Percentiles rank a stretch among this genome's conserved stretches.
Evolutionary conservation across 2,329 filamentous ascomycete species (phyloP).

Genomic region (Teratosphaeria zuluensis): DNA sequence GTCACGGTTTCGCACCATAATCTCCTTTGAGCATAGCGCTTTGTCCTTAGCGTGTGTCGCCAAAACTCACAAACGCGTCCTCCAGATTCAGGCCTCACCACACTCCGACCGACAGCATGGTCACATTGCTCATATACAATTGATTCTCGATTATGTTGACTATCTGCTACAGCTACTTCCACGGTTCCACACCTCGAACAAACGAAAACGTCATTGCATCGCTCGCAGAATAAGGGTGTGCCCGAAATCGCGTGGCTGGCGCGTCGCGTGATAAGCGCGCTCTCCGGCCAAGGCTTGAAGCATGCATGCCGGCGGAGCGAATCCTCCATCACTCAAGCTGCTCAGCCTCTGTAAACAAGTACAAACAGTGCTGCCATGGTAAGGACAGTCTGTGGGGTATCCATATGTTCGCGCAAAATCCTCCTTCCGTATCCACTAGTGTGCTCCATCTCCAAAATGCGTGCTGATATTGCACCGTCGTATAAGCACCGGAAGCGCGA

Average conservation of each 20-base stretch:
- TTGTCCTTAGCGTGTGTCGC: not conserved
- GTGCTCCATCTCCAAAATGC: not conserved
- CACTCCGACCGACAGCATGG: not conserved
- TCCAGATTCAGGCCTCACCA: not conserved
- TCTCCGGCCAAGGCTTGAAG: not conserved
- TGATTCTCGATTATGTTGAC: not conserved
- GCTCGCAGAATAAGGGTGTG: not conserved
- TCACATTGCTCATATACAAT: not conserved
- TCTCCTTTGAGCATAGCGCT: not conserved
- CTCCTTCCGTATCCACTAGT: not conserved
- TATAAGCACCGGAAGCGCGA: not conserved
- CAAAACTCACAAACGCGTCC: not conserved
- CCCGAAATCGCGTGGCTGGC: not conserved
- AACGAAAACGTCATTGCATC: not conserved
- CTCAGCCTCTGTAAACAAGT: conserved; percentile 3
- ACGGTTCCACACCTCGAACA: not conserved
- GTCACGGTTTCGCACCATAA: not conserved
- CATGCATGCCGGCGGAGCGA: not conserved
- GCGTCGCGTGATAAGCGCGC: not conserved
- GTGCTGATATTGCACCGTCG: not conserved
- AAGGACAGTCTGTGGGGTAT: conserved; percentile 4
- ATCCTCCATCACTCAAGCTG: not conserved
- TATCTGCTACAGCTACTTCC: not conserved
- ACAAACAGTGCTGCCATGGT: conserved; percentile 2
- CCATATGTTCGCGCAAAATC: not conserved